Evolutionary conservation across 2,329 filamentous ascomycete species (phyloP).

Genomic region (Chlorencoelia australis): DNA sequence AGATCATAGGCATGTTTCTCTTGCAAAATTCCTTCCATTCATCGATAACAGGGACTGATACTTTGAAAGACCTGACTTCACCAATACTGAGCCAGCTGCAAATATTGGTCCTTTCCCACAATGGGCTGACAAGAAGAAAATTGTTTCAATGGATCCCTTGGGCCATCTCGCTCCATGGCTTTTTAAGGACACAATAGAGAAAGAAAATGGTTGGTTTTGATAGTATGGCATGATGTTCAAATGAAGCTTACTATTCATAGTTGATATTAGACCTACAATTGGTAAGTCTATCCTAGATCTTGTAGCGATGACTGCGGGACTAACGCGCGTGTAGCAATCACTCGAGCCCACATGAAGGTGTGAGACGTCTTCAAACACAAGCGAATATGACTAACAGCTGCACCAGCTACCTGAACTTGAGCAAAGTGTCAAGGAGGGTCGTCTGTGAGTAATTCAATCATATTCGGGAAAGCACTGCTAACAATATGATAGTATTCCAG

Average conservation of each 20-base stretch:
- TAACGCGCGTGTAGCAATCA: slow-evolving; percentile 23
- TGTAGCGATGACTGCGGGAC: slow-evolving; percentile 1
- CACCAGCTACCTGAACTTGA: slow-evolving; percentile 74
- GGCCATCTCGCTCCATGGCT: slow-evolving; percentile 81
- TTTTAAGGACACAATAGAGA: slow-evolving; percentile 68
- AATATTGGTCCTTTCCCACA: slow-evolving; percentile 80
- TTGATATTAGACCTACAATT: slow-evolving; percentile 29
- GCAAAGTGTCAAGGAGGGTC: slow-evolving; percentile 71
- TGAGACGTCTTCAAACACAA: neutral
- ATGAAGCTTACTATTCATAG: slow-evolving; percentile 21
- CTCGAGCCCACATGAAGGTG: slow-evolving; percentile 29
- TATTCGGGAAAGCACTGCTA: slow-evolving; percentile 2
- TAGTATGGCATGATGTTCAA: neutral
- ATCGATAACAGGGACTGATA: neutral
- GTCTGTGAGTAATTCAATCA: slow-evolving; percentile 42
- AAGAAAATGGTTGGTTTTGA: slow-evolving; percentile 49
- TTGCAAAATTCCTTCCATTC: neutral
- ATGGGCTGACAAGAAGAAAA: slow-evolving; percentile 86
- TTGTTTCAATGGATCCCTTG: slow-evolving; percentile 93
- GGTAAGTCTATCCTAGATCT: slow-evolving; percentile 14
- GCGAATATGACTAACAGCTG: slow-evolving; percentile 6
- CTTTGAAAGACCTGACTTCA: slow-evolving; percentile 49
- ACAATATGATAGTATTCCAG: slow-evolving; percentile 30
- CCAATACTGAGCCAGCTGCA: slow-evolving; percentile 85
- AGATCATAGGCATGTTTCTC: slow-evolving; percentile 53